A percentile compares a stretch with the other conserved stretches of the same genome.
Conservation (phyloP, 176 grass and related monocot genomes). For the Triticum turgidum region DNA sequence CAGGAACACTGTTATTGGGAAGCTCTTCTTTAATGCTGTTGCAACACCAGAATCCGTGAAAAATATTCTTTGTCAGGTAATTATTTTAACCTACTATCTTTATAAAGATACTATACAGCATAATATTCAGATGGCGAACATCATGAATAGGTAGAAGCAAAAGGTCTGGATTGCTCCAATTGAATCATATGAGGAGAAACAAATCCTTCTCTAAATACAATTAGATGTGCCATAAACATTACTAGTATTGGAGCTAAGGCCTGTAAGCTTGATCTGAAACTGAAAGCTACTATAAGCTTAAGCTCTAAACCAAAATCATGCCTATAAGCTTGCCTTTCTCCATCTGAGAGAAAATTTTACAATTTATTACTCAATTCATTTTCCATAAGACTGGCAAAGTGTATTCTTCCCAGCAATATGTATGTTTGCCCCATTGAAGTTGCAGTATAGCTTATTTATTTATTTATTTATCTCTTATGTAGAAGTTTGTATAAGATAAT, state of each 20-base stretch:
- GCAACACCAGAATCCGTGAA: conserved; percentile 89
- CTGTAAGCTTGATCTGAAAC: conserved; percentile 1
- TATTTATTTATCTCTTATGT: background rate
- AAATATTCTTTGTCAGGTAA: conserved; percentile 91
- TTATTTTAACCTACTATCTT: background rate
- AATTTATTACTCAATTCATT: background rate
- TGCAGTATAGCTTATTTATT: background rate
- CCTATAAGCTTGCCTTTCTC: background rate
- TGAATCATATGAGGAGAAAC: background rate
- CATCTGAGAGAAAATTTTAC: background rate
- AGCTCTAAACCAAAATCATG: background rate
- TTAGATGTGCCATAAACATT: background rate
- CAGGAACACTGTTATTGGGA: conserved; percentile 86
- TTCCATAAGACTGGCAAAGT: background rate
- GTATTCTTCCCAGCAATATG: conserved; percentile 20
- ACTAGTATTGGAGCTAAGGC: background rate
- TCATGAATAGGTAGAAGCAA: background rate
- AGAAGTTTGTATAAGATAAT: conserved; percentile 6
- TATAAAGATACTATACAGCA: background rate
- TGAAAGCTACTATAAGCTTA: conserved; percentile 13
- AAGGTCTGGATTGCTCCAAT: background rate
- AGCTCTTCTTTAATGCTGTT: conserved; percentile 86
- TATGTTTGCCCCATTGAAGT: background rate
- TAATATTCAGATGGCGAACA: background rate
- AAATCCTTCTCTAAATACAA: background rate